phyloP scores from a whole-genome alignment of 768 basidiomycete species.

The Suillus luteus region DNA sequence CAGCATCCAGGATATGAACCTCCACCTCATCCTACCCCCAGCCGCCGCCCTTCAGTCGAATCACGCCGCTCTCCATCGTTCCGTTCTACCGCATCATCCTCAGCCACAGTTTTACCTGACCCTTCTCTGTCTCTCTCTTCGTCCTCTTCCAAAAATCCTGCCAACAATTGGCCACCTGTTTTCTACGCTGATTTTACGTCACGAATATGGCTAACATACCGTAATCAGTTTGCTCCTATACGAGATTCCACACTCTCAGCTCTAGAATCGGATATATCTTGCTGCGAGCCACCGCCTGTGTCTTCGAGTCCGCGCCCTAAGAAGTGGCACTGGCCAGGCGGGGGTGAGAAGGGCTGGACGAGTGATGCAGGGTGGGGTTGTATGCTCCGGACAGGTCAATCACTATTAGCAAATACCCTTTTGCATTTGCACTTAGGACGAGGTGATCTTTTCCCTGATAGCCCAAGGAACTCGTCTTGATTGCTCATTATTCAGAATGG shows the following conservation, averaged over 20 bases:
- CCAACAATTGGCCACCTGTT: conserved; percentile 67
- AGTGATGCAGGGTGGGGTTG: conserved; percentile 91
- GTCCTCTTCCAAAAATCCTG: conserved; percentile 32
- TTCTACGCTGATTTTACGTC: conserved; percentile 92
- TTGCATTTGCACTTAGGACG: conserved; percentile 73
- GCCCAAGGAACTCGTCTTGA: conserved; percentile 15
- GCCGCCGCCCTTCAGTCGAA: conserved; percentile 42
- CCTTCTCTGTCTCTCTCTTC: conserved; percentile 40
- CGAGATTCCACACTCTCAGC: conserved; percentile 55
- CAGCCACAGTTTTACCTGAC: conserved; percentile 29
- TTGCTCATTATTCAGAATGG: conserved; percentile 63
- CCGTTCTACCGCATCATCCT: conserved; percentile 46
- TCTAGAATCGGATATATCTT: conserved; percentile 40
- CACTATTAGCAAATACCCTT: conserved; percentile 79
- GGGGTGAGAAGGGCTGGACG: conserved; percentile 78
- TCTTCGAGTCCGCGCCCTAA: conserved; percentile 46
- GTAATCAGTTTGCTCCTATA: conserved; percentile 83
- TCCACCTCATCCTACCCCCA: conserved; percentile 28
- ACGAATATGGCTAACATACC: conserved; percentile 90
- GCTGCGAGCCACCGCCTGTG: conserved; percentile 34
- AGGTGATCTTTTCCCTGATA: conserved; percentile 41
- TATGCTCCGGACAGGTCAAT: conserved; percentile 88
- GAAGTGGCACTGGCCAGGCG: conserved; percentile 64
- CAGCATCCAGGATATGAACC: conserved; percentile 75
- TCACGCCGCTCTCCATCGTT: conserved; percentile 45